Base-by-base conservation (phyloP, 139 green algal species). In the Volvox reticuliferus region DNA sequence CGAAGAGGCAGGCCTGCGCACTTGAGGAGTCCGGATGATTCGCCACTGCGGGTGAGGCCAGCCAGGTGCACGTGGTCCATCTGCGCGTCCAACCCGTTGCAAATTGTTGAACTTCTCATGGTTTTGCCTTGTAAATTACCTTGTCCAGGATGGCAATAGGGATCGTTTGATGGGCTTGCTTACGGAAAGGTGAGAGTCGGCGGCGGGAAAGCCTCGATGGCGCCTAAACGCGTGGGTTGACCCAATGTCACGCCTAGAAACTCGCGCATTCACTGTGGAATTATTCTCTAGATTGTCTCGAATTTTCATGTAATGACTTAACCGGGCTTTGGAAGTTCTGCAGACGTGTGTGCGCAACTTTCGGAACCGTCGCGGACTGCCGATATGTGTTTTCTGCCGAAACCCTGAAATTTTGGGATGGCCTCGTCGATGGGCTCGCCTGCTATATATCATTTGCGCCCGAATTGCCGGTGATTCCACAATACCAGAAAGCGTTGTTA, bases 161-260 rank as follows among this genome's bases (percentile, higher is more conserved):
- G 97, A 98, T 85, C 80, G 96, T 2, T 77, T 98, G 6, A 95
- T 98, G 63, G 97, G 97, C 0, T 91, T 98, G 44, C 91, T 98
- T 0, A 98, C 97, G 12, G 94, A 97, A 28, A 91, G 96, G 94
- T 95, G 82, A 76, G 82, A 69, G 44, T 55, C 55, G 61, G 33
- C 33, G 82, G 76, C 76, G 76, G 88, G 62, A 81, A 65, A 26
- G 73, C 33, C 30, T 22, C 3, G 28, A 28, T 81, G 75, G 30
- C 75, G 75, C 75, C 12, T 30, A 81, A 81, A 81, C 75, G 75
- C 75, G 35, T 33, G 21, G 71, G 2, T 55, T 32, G 37, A 44
- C 37, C 78, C 76, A 30, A 82, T 12, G 65, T 5, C 1, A 55
- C 44, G 9, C 44, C 44, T 55, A 14, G 44, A 55, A 55, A 14